Base-by-base conservation (phyloP, 1,284 basidiomycete genomes). In the Cryptococcus maquisensis region DNA sequence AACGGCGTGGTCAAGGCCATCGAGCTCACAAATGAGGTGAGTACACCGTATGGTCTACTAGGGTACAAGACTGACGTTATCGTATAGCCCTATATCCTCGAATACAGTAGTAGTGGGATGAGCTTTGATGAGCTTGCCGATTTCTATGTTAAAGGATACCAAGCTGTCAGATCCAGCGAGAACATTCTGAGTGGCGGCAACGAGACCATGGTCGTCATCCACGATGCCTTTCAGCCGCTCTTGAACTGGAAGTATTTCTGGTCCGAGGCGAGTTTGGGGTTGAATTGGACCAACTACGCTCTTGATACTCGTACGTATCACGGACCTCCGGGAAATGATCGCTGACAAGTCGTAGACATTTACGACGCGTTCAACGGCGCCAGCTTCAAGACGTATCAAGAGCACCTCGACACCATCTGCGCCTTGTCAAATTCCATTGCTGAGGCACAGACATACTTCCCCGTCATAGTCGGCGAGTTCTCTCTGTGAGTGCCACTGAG, bases 1-100 rank as follows among this genome's bases (percentile, higher is more conserved):
- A 53, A 57, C 12, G 70, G 68, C 1, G 66, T 73, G 23, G 68
- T 71, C 43, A 70, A 70, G 37, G 62, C 65, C 9, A 89, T 91
- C 58, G 86, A 85, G 37, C 57, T 72, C 39, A 64, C 66, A 36
- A 72, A 72, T 39, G 70, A 72, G 53, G 57, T 60, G 46, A 8
- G 47, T 47, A 3, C 35, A 43, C 28, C 51, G 9, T 41, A 51
- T 24, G 41, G 54, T 24, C 26, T 21, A 37, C 48, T 41, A 23
- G 35, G 28, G 40, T 21, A 15, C 40, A 35, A 5, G 24, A 37
- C n/a, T 35, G 38, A 47, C 16, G 35, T 12, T 45, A 3, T 15
- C 21, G 20, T 24, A n/a, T 24, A 49, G 49, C 63, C 67, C 18
- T 64, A 64, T 39, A 66, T 65, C 49, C 58, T 59, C 26, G 63